Evolutionary conservation across 192 early-diverging fungal species (phyloP).

Genomic region (Geranomyces variabilis): DNA sequence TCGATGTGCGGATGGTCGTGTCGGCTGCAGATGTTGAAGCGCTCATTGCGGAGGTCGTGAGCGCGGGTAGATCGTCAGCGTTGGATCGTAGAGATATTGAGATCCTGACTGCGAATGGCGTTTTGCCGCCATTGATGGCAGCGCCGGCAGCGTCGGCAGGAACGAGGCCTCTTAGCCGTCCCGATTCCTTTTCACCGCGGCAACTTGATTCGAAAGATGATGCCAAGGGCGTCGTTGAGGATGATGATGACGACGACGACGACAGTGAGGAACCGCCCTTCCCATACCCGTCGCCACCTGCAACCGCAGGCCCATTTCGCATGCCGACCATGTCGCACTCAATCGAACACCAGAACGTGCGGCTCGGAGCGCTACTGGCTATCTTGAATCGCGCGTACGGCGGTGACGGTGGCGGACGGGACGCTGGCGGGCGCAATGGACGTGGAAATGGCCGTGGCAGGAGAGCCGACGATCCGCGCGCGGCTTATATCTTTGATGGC

Average conservation of each 20-base stretch:
- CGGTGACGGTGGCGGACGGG: conserved; percentile 13
- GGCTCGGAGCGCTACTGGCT: conserved; percentile 39
- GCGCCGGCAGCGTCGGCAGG: background rate
- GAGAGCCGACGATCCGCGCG: conserved; percentile 8
- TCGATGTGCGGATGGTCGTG: background rate
- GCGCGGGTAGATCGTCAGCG: background rate
- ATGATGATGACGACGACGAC: background rate
- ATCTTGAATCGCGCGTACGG: conserved; percentile 34
- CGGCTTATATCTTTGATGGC: conserved; percentile 18
- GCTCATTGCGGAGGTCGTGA: conserved; percentile 1
- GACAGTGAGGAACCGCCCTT: background rate
- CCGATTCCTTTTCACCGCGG: too few relatives aligned
- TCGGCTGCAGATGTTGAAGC: background rate
- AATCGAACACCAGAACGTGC: conserved; percentile 46
- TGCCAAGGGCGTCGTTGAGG: background rate
- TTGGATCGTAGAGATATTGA: background rate
- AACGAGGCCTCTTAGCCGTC: too few relatives aligned
- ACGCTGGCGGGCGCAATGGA: conserved; percentile 8
- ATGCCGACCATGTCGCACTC: conserved; percentile 42
- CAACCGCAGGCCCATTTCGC: conserved; percentile 33
- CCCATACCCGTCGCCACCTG: conserved; percentile 24
- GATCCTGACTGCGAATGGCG: background rate
- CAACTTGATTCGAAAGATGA: too few relatives aligned
- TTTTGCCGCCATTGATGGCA: background rate
- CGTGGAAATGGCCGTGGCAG: conserved; percentile 2